A percentile compares a stretch with the other conserved stretches of the same genome.
These are phyloP conservation scores for Magnolia kwangsiensis DNA, from an alignment of 164 flowering plant species.

Conservation along the genomic window DNA sequence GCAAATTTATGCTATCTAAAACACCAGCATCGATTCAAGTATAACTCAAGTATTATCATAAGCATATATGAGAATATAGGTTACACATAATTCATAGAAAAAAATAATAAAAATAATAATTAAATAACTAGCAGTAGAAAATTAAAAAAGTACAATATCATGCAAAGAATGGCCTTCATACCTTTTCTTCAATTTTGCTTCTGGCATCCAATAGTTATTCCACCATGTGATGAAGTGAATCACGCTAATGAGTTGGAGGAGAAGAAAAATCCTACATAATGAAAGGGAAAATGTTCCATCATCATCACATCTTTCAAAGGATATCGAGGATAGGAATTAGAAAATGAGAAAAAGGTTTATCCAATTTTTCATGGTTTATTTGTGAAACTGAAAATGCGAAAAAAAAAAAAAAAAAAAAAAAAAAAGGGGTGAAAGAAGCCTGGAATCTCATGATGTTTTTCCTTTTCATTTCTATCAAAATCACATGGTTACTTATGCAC, in stretches of 20 bases:
- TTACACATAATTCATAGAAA: no score
- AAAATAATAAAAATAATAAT: no score
- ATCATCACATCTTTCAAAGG: background rate
- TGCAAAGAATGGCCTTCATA: constrained; percentile 8
- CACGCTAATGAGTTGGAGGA: constrained; percentile 88
- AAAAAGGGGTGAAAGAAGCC: background rate
- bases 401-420: no score
- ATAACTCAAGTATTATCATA: no score
- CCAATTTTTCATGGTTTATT: no score
- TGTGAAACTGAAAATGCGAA: no score
- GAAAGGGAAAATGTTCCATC: background rate
- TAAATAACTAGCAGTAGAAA: background rate
- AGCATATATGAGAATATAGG: no score
- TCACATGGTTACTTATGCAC: background rate
- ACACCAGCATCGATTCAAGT: no score
- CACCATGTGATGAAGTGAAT: constrained; percentile 83
- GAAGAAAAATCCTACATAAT: constrained; percentile 59
- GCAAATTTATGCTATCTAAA: no score
- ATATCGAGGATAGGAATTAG: background rate
- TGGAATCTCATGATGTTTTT: background rate
- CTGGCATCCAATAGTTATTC: constrained; percentile 85
- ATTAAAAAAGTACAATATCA: background rate
- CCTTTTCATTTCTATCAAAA: background rate
- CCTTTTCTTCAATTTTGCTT: constrained; percentile 48
- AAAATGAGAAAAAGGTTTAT: background rate